phyloP scores from a whole-genome alignment of 2,329 filamentous ascomycete genomes.

The Hypoxylon sp. region DNA sequence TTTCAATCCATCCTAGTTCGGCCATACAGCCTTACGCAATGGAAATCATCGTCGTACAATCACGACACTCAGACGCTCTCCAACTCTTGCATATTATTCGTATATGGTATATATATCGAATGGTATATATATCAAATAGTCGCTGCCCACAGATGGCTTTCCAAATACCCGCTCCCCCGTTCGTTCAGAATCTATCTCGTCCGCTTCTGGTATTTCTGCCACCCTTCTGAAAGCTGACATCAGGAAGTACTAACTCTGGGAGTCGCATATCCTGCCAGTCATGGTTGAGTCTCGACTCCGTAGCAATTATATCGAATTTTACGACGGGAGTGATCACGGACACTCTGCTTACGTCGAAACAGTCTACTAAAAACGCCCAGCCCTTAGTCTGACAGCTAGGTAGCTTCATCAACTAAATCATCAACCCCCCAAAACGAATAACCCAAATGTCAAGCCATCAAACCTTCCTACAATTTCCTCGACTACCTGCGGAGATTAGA shows the following conservation, averaged over 20 bases:
- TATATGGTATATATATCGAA: constrained; percentile 35
- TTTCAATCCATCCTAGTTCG: constrained; percentile 39
- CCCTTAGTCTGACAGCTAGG: constrained; percentile 22
- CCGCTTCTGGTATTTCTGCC: constrained; percentile 15
- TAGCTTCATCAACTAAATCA: constrained; percentile 27
- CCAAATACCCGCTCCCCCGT: neutral
- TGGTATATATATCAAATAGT: constrained; percentile 32
- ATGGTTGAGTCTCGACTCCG: constrained; percentile 32
- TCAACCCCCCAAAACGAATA: constrained; percentile 8
- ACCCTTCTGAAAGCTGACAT: constrained; percentile 10
- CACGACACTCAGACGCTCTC: constrained; percentile 37
- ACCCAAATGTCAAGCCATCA: constrained; percentile 45
- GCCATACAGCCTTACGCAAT: constrained; percentile 42
- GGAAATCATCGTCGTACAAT: constrained; percentile 41
- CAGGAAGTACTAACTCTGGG: constrained; percentile 5
- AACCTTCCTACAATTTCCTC: constrained; percentile 46
- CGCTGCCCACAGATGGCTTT: constrained; percentile 27
- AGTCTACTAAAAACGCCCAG: constrained; percentile 25
- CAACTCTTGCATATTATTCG: constrained; percentile 34
- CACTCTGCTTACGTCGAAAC: constrained; percentile 16
- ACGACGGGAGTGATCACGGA: constrained; percentile 24
- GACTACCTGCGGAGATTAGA: constrained; percentile 51
- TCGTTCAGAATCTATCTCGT: constrained; percentile 3
- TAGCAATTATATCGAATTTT: constrained; percentile 26
- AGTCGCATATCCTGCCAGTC: constrained; percentile 23